Percentiles rank a stretch among this genome's conserved stretches.
These are phyloP conservation scores for Paramecium caudatum DNA, from an alignment of 73 alveolate species.

Conservation along the genomic window DNA sequence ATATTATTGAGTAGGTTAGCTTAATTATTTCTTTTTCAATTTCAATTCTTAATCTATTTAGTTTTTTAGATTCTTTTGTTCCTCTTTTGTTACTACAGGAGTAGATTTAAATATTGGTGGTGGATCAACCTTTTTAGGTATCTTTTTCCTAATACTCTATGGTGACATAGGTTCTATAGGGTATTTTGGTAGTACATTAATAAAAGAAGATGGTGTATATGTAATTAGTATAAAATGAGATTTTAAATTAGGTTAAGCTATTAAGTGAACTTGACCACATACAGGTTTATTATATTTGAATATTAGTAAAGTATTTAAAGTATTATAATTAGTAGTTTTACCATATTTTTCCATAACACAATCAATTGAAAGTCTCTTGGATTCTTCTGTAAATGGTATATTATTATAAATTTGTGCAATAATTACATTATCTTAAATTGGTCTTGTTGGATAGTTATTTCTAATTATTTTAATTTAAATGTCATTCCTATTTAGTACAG, in stretches of 20 bases:
- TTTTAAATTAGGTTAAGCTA: neutral
- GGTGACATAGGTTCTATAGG: constrained; percentile 42
- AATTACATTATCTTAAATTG: neutral
- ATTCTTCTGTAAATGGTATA: constrained; percentile 11
- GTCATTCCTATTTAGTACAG: neutral
- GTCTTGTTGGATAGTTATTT: neutral
- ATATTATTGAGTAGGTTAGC: no score
- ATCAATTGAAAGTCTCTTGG: neutral
- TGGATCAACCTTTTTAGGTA: neutral
- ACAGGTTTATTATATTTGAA: constrained; percentile 9
- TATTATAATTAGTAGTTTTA: constrained; percentile 2
- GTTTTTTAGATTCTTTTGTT: no score
- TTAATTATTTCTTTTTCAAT: no score
- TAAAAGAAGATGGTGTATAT: neutral
- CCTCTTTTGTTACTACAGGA: no score
- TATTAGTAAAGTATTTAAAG: constrained; percentile 3
- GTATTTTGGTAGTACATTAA: neutral
- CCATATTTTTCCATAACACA: constrained; percentile 10
- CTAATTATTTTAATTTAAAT: neutral
- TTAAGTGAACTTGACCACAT: neutral
- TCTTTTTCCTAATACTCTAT: constrained; percentile 3
- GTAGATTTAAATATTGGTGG: no score
- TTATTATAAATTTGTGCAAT: constrained; percentile 11
- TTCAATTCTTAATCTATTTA: no score
- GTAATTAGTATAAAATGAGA: neutral